These are phyloP conservation scores for Raffaelea deltoideospora DNA, from an alignment of 2,329 filamentous ascomycete species.

Conservation along the genomic window DNA sequence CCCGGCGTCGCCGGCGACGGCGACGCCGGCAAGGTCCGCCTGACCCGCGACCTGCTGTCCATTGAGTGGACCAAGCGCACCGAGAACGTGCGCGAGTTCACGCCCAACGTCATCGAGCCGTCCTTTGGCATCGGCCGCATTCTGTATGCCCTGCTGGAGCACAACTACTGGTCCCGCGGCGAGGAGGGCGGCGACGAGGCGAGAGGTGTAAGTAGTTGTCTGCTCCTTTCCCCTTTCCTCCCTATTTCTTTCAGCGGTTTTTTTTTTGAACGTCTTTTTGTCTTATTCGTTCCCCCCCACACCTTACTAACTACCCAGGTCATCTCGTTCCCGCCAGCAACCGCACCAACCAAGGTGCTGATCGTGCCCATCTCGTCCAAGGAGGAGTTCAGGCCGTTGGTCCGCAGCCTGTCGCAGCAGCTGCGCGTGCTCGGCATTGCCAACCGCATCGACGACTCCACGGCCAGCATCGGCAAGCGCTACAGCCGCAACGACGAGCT, in stretches of 20 bases:
- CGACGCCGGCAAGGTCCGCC: slow-evolving; percentile 57
- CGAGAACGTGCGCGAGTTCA: slow-evolving; percentile 80
- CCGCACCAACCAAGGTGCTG: slow-evolving; percentile 92
- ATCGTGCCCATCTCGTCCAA: slow-evolving; percentile 80
- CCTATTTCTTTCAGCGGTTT: slow-evolving; percentile 16
- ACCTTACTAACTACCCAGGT: slow-evolving; percentile 37
- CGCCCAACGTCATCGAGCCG: slow-evolving; percentile 90
- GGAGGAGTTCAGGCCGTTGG: slow-evolving; percentile 62
- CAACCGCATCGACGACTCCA: slow-evolving; percentile 78
- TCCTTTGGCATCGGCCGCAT: slow-evolving; percentile 96
- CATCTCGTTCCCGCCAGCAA: slow-evolving; percentile 39
- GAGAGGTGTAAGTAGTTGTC: slow-evolving; percentile 55
- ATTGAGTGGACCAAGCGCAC: slow-evolving; percentile 73
- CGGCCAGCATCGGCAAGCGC: slow-evolving; percentile 84
- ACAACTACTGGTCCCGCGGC: slow-evolving; percentile 80
- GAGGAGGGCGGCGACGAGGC: slow-evolving; percentile 61
- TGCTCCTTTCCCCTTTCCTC: background rate
- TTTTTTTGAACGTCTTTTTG: slow-evolving; percentile 18
- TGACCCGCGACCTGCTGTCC: slow-evolving; percentile 63
- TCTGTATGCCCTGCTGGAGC: slow-evolving; percentile 83
- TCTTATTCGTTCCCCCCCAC: background rate
- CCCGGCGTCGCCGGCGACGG: slow-evolving; percentile 42
- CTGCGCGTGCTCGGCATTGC: slow-evolving; percentile 66
- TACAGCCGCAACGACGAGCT: slow-evolving; percentile 93
- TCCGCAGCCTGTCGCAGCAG: slow-evolving; percentile 56